A percentile compares a stretch with the other conserved stretches of the same genome.
Evolutionary conservation across 2,329 filamentous ascomycete species (phyloP).

Genomic region (Thelonectria rubi): DNA sequence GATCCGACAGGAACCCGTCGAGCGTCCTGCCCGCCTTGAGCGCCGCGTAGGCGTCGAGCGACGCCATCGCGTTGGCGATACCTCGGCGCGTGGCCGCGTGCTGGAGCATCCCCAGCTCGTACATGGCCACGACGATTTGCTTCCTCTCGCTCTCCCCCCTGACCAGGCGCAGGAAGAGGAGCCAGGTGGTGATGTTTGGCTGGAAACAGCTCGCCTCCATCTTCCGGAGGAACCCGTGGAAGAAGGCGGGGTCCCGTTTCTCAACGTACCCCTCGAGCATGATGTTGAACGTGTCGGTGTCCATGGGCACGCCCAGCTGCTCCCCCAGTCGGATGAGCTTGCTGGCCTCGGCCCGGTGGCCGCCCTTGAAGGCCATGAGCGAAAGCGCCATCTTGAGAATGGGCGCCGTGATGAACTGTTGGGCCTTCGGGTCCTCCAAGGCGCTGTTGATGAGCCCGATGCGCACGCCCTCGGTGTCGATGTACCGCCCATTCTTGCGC

Average conservation of each 20-base stretch:
- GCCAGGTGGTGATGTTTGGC: slow-evolving; percentile 59
- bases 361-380: slow-evolving; percentile 51
- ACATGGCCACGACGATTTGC: slow-evolving; percentile 58
- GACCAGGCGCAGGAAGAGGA: slow-evolving; percentile 61
- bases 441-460: slow-evolving; percentile 50
- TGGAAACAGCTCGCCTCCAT: slow-evolving; percentile 53
- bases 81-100: slow-evolving; percentile 47
- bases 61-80: slow-evolving; percentile 55
- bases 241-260: slow-evolving; percentile 52
- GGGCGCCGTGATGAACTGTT: slow-evolving; percentile 48
- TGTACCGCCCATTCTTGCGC: slow-evolving; percentile 38
- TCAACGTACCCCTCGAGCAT: slow-evolving; percentile 54
- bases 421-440: slow-evolving; percentile 50
- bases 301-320: slow-evolving; percentile 51
- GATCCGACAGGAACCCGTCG: slow-evolving; percentile 51
- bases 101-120: slow-evolving; percentile 54
- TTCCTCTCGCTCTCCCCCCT: slow-evolving; percentile 65
- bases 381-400: slow-evolving; percentile 56
- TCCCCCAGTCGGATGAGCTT: slow-evolving; percentile 51
- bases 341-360: slow-evolving; percentile 47
- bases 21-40: slow-evolving; percentile 48
- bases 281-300: slow-evolving; percentile 59
- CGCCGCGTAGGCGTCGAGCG: slow-evolving; percentile 54
- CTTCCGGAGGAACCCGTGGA: slow-evolving; percentile 50
- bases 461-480: slow-evolving; percentile 51